A percentile compares a stretch with the other conserved stretches of the same genome.
Evolutionary conservation across 2,329 filamentous ascomycete species (phyloP).

Genomic region (Aureobasidium sp.): DNA sequence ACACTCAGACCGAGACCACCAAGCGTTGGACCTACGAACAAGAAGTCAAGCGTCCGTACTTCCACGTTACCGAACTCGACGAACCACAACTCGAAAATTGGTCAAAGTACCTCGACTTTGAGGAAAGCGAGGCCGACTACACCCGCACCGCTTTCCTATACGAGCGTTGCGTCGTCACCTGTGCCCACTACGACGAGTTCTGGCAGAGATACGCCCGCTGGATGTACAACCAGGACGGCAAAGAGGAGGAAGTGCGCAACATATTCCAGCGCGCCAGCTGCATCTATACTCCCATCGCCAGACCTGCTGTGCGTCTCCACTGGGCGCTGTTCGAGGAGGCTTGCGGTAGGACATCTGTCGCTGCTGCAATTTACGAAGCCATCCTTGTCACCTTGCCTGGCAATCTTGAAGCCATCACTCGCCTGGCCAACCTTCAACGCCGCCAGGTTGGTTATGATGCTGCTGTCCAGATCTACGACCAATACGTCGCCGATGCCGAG

Average conservation of each 20-base stretch:
- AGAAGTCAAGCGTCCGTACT: slow-evolving; percentile 92
- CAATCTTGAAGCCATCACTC: slow-evolving; percentile 79
- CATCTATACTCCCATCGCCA: slow-evolving; percentile 77
- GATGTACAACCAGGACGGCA: slow-evolving; percentile 74
- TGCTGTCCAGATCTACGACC: slow-evolving; percentile 74
- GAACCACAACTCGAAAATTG: slow-evolving; percentile 78
- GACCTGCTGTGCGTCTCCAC: slow-evolving; percentile 74
- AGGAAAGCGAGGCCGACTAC: slow-evolving; percentile 75
- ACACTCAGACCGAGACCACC: slow-evolving; percentile 77
- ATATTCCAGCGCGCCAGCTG: slow-evolving; percentile 84
- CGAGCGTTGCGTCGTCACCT: slow-evolving; percentile 86
- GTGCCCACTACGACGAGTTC: slow-evolving; percentile 93
- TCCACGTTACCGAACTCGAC: slow-evolving; percentile 90
- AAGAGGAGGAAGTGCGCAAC: slow-evolving; percentile 81
- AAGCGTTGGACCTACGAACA: slow-evolving; percentile 94
- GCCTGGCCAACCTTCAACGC: slow-evolving; percentile 76
- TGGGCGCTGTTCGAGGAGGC: slow-evolving; percentile 95
- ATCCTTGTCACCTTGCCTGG: slow-evolving; percentile 68
- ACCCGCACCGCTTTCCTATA: slow-evolving; percentile 73
- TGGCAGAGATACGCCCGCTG: slow-evolving; percentile 96
- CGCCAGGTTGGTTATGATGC: slow-evolving; percentile 76
- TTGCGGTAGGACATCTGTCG: slow-evolving; percentile 63
- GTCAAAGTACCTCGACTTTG: slow-evolving; percentile 94
- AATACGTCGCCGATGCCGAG: slow-evolving; percentile 64
- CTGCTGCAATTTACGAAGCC: slow-evolving; percentile 74